Evolutionary conservation across 2,329 filamentous ascomycete species (phyloP).

Genomic region (Rhynchosporium agropyri): DNA sequence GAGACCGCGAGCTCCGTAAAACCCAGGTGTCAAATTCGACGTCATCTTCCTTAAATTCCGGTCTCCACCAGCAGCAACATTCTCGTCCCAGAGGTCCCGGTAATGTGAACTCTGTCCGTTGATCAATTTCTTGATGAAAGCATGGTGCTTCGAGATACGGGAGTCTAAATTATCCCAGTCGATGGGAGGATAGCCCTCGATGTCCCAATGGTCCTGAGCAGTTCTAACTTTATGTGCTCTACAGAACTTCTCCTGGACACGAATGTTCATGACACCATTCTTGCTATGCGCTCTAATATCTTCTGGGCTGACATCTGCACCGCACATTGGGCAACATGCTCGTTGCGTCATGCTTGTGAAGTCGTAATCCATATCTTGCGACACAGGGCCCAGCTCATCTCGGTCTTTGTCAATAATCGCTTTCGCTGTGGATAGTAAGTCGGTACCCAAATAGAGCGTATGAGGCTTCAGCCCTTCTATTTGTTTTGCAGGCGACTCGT

Average conservation of each 20-base stretch:
- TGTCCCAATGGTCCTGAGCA: constrained; percentile 47
- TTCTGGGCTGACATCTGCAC: constrained; percentile 56
- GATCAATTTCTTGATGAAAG: constrained; percentile 61
- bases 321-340: constrained; percentile 67
- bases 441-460: constrained; percentile 16
- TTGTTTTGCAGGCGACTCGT: constrained; percentile 20
- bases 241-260: constrained; percentile 66
- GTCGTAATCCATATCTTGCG: constrained; percentile 18
- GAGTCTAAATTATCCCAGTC: constrained; percentile 65
- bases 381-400: neutral
- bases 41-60: constrained; percentile 60
- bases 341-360: constrained; percentile 36
- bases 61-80: constrained; percentile 59
- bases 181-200: constrained; percentile 67
- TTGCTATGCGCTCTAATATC: constrained; percentile 57
- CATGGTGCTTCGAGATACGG: constrained; percentile 60
- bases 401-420: constrained; percentile 17
- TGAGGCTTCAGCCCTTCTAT: constrained; percentile 22
- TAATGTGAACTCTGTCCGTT: constrained; percentile 60
- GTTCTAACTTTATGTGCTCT: constrained; percentile 59
- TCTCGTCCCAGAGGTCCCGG: constrained; percentile 56
- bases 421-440: constrained; percentile 19
- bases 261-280: constrained; percentile 58
- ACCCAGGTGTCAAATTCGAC: constrained; percentile 66
- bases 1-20: constrained; percentile 79